Evolutionary conservation across 176 grass and related monocot species (phyloP).

Genomic region (Avena insularis): DNA sequence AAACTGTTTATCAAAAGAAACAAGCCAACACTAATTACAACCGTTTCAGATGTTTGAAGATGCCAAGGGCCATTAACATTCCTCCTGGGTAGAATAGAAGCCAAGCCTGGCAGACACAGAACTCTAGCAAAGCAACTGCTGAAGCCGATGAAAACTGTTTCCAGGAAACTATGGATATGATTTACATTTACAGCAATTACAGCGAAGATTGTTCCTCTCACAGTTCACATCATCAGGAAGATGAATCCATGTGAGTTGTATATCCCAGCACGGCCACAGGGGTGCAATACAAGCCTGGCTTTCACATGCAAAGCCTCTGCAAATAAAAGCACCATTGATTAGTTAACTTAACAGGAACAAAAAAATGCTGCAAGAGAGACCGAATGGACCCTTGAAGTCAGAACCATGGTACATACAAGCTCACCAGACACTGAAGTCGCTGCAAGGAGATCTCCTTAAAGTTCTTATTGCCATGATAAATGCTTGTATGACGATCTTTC

Average conservation of each 20-base stretch:
- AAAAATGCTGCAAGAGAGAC: background rate
- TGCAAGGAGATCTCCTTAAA: constrained; percentile 11
- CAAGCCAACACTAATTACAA: constrained; percentile 52
- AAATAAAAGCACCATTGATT: constrained; percentile 40
- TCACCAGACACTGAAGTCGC: constrained; percentile 46
- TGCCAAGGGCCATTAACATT: constrained; percentile 35
- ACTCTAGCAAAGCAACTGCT: constrained; percentile 52
- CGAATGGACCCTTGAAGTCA: background rate
- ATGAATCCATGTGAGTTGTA: constrained; percentile 44
- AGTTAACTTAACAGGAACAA: constrained; percentile 17
- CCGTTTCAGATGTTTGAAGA: constrained; percentile 38
- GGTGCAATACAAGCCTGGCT: constrained; percentile 32
- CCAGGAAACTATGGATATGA: constrained; percentile 47
- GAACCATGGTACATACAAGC: constrained; percentile 46
- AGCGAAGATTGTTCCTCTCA: constrained; percentile 48
- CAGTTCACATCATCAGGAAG: constrained; percentile 44
- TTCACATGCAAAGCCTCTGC: constrained; percentile 42
- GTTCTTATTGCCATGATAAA: constrained; percentile 66
- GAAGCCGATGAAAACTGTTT: constrained; percentile 48
- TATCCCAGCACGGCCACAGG: constrained; percentile 40
- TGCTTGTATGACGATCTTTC: constrained; percentile 76
- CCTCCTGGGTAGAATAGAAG: constrained; percentile 46
- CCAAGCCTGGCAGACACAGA: constrained; percentile 49
- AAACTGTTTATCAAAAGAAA: constrained; percentile 37
- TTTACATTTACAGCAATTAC: constrained; percentile 73